Evolutionary conservation across 2,329 filamentous ascomycete genomes (phyloP).

Genomic region (Diaporthe helianthi): DNA sequence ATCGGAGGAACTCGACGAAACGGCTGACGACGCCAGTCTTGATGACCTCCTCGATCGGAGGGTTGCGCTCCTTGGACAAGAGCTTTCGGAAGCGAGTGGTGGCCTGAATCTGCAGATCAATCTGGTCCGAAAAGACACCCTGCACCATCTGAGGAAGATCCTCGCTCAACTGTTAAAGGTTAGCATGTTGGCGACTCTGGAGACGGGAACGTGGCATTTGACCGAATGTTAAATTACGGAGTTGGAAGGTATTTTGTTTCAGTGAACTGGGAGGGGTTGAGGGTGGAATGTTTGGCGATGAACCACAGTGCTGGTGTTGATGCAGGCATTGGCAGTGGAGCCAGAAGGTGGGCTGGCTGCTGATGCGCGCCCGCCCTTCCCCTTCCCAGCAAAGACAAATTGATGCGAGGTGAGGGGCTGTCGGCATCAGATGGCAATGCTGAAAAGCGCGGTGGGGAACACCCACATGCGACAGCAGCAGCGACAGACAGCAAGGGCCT

Average conservation of each 20-base stretch:
- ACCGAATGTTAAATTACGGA: not conserved
- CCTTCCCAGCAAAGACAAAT: constrained; percentile 4
- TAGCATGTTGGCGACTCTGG: constrained; percentile 36
- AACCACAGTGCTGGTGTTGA: constrained; percentile 6
- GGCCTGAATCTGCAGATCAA: constrained; percentile 95
- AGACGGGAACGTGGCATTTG: not conserved
- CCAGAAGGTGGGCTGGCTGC: constrained; percentile 28
- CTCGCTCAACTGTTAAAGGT: constrained; percentile 78
- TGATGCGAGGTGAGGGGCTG: constrained; percentile 31
- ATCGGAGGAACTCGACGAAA: constrained; percentile 98
- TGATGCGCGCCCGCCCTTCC: constrained; percentile 1
- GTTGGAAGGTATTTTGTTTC: not conserved
- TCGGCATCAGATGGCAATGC: constrained; percentile 16
- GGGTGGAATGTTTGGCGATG: not conserved
- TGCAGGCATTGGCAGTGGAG: constrained; percentile 16
- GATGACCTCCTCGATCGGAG: constrained; percentile 98
- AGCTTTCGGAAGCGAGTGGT: constrained; percentile 99
- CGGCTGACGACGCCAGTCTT: constrained; percentile 97
- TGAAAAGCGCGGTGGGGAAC: constrained; percentile 12
- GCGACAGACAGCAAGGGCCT: not conserved
- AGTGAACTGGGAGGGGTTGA: not conserved
- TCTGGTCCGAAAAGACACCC: constrained; percentile 98
- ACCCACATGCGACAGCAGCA: not conserved
- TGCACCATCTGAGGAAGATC: constrained; percentile 98
- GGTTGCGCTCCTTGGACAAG: constrained; percentile 97